These are phyloP conservation scores for Acer campestre DNA, from an alignment of 345 rosid species.

Conservation along the genomic window DNA sequence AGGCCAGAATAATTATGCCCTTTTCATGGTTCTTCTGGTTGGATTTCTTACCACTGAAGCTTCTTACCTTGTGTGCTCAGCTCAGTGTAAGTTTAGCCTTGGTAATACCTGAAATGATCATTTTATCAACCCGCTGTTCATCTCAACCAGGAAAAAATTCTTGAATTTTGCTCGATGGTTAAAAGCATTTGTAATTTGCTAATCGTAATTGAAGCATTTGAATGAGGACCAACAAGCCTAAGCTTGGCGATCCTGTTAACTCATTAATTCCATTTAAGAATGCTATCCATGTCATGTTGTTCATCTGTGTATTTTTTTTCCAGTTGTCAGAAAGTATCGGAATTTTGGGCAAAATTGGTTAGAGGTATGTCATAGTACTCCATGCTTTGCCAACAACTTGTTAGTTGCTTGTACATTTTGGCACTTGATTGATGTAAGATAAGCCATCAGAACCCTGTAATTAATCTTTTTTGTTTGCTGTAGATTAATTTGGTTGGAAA, in stretches of 20 bases:
- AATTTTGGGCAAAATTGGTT: constrained; percentile 16
- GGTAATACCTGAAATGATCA: not conserved
- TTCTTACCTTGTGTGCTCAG: constrained; percentile 47
- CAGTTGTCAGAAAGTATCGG: constrained; percentile 32
- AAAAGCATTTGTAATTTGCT: not conserved
- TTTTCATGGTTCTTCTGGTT: constrained; percentile 58
- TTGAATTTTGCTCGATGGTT: not conserved
- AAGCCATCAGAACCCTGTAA: not conserved
- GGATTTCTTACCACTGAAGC: constrained; percentile 56
- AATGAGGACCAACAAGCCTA: not conserved
- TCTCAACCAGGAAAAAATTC: not conserved
- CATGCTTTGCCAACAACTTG: not conserved
- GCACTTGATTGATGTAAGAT: not conserved
- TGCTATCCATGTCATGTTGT: not conserved
- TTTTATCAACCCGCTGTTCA: not conserved
- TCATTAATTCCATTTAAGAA: not conserved
- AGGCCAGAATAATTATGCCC: constrained; percentile 58
- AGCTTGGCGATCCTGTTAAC: not conserved
- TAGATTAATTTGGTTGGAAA: constrained; percentile 34
- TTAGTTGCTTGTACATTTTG: not conserved
- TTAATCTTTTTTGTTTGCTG: constrained; percentile 8
- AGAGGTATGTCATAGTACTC: constrained; percentile 32
- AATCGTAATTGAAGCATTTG: not conserved
- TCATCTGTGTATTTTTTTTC: constrained; percentile 13
- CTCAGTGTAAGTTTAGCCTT: constrained; percentile 41